phyloP scores from a whole-genome alignment of 2,329 filamentous ascomycete genomes.

The Phialophora chinensis region DNA sequence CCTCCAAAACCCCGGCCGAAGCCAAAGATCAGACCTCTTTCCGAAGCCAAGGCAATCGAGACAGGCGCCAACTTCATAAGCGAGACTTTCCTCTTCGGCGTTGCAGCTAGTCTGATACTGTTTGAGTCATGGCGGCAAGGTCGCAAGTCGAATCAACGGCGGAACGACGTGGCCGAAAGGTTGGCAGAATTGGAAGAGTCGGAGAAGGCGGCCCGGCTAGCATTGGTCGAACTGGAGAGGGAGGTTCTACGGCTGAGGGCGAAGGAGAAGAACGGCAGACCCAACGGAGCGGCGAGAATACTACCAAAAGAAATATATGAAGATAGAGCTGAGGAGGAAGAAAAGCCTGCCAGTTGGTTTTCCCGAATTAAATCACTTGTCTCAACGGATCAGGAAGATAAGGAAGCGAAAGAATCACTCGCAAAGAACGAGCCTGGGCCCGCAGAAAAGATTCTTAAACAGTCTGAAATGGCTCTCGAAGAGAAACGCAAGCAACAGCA shows the following conservation, averaged over 20 bases:
- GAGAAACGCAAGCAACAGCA: slow-evolving; percentile 40
- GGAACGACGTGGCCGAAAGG: slow-evolving; percentile 66
- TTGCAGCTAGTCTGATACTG: slow-evolving; percentile 67
- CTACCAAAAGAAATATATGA: slow-evolving; percentile 51
- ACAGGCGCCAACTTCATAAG: slow-evolving; percentile 72
- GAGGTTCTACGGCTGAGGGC: slow-evolving; percentile 52
- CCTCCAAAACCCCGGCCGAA: slow-evolving; percentile 54
- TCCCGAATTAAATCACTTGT: slow-evolving; percentile 46
- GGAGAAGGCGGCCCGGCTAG: slow-evolving; percentile 49
- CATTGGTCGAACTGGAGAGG: slow-evolving; percentile 53
- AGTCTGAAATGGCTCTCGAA: slow-evolving; percentile 44
- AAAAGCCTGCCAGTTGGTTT: slow-evolving; percentile 43
- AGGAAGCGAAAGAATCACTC: slow-evolving; percentile 44
- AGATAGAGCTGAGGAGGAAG: slow-evolving; percentile 41
- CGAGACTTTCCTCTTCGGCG: slow-evolving; percentile 69
- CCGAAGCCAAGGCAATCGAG: slow-evolving; percentile 72
- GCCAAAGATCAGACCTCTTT: slow-evolving; percentile 67
- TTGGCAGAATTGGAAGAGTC: slow-evolving; percentile 63
- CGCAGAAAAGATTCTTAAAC: slow-evolving; percentile 38
- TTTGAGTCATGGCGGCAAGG: slow-evolving; percentile 67
- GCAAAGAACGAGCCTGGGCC: slow-evolving; percentile 38
- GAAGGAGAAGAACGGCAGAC: slow-evolving; percentile 43
- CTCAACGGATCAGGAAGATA: slow-evolving; percentile 43
- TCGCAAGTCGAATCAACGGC: slow-evolving; percentile 64
- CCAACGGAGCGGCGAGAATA: slow-evolving; percentile 44